Evolutionary conservation across 2,329 filamentous ascomycete genomes (phyloP).

Genomic region (Colletotrichum truncatum): DNA sequence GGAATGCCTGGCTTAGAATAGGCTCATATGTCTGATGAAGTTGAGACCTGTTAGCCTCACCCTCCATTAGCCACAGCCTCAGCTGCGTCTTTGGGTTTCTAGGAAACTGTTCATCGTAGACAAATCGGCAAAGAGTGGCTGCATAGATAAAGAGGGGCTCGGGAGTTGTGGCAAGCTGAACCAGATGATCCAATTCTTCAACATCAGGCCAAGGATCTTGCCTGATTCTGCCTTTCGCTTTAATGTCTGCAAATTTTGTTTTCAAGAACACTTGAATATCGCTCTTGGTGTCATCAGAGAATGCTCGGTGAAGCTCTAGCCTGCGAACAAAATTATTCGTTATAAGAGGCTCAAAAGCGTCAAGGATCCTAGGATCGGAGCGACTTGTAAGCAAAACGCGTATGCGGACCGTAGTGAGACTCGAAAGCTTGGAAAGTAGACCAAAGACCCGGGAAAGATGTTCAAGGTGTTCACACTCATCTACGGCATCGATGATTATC

Average conservation of each 20-base stretch:
- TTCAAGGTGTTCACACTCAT: not conserved
- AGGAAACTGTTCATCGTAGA: too few species aligned
- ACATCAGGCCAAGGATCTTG: not conserved
- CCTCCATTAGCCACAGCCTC: not conserved
- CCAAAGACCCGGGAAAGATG: not conserved
- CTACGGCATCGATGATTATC: not conserved
- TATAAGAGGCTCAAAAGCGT: not conserved
- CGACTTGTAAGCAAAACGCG: not conserved
- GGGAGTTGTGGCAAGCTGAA: not conserved
- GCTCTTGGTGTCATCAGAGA: not conserved
- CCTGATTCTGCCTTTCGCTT: not conserved
- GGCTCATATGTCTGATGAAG: not conserved
- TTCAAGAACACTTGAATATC: not conserved
- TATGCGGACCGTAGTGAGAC: not conserved
- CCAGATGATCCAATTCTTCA: not conserved
- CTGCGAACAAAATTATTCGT: not conserved
- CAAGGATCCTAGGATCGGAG: not conserved
- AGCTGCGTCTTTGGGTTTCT: not conserved
- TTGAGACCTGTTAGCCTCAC: not conserved
- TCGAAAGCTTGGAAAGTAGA: not conserved
- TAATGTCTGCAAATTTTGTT: not conserved
- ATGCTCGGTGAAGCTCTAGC: not conserved
- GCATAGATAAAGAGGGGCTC: not conserved
- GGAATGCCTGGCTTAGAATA: not conserved
- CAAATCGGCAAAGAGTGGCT: not conserved